Evolutionary conservation across 768 basidiomycete genomes (phyloP).

Genomic region (Sporobolomyces phaffii): DNA sequence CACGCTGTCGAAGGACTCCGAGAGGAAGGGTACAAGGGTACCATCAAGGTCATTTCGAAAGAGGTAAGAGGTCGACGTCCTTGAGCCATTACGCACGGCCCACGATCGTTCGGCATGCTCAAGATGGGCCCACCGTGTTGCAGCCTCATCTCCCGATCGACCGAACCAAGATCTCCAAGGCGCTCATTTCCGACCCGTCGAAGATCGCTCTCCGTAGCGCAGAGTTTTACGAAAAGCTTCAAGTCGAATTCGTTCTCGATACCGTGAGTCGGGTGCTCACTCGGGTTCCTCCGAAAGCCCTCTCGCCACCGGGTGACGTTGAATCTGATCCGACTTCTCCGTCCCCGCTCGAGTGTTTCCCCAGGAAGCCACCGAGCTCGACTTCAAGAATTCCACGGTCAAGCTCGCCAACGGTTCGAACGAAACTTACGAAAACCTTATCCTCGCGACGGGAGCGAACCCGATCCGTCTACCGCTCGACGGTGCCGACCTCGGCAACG

Average conservation of each 20-base stretch:
- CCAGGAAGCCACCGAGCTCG: slow-evolving; percentile 63
- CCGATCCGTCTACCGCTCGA: slow-evolving; percentile 72
- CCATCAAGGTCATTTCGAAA: slow-evolving; percentile 71
- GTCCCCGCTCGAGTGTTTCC: not conserved
- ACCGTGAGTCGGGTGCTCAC: slow-evolving; percentile 46
- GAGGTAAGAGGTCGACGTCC: slow-evolving; percentile 53
- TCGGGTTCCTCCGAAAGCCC: too few relatives aligned
- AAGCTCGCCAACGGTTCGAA: slow-evolving; percentile 59
- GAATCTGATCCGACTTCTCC: too few relatives aligned
- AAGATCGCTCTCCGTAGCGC: slow-evolving; percentile 69
- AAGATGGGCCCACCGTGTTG: too few relatives aligned
- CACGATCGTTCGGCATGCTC: too few relatives aligned
- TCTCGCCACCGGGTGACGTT: too few relatives aligned
- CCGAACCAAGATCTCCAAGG: slow-evolving; percentile 83
- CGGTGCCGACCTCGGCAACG: slow-evolving; percentile 66
- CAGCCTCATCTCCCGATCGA: slow-evolving; percentile 68
- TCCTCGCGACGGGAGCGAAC: slow-evolving; percentile 69
- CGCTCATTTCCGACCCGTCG: slow-evolving; percentile 66
- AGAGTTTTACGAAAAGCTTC: slow-evolving; percentile 61
- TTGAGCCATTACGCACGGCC: too few relatives aligned
- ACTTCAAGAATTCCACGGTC: slow-evolving; percentile 60
- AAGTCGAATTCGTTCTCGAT: slow-evolving; percentile 60
- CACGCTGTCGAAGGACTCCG: slow-evolving; percentile 53
- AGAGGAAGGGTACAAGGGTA: slow-evolving; percentile 69
- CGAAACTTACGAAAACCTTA: slow-evolving; percentile 65